A percentile compares a stretch with the other conserved stretches of the same genome.
phyloP scores from a whole-genome alignment of 176 grass and related monocot species.

The maize (Zea mays) region DNA sequence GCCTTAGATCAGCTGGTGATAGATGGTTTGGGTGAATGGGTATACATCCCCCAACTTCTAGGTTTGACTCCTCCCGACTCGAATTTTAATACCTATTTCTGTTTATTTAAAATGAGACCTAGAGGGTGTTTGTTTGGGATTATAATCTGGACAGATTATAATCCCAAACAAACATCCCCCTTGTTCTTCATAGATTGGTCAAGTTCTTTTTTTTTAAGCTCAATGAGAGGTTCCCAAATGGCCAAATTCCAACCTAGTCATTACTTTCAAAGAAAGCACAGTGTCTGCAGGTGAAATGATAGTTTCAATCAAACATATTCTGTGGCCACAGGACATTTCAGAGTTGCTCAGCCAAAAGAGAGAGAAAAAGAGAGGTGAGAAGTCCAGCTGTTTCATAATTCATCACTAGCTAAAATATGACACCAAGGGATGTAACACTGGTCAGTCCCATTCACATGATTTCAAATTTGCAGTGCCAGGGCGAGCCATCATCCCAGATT shows the following conservation, averaged over 20 bases:
- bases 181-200: neutral
- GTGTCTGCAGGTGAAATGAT: neutral
- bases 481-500: neutral
- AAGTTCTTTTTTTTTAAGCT: neutral
- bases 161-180: too few relatives aligned
- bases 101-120: neutral
- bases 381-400: neutral
- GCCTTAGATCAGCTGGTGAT: neutral
- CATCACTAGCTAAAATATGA: conserved; percentile 8
- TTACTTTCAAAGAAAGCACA: neutral
- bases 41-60: neutral
- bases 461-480: neutral
- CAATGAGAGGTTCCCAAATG: neutral
- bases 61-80: neutral
- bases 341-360: neutral
- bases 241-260: neutral
- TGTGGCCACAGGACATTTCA: neutral
- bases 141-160: too few relatives aligned
- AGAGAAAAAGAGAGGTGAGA: neutral
- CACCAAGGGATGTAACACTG: conserved; percentile 10
- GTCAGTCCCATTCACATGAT: neutral
- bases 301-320: neutral
- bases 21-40: neutral
- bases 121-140: neutral
- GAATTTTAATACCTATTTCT: neutral